Evolutionary conservation across 805 yeast genomes (phyloP).

Genomic region (Pichia exigua): DNA sequence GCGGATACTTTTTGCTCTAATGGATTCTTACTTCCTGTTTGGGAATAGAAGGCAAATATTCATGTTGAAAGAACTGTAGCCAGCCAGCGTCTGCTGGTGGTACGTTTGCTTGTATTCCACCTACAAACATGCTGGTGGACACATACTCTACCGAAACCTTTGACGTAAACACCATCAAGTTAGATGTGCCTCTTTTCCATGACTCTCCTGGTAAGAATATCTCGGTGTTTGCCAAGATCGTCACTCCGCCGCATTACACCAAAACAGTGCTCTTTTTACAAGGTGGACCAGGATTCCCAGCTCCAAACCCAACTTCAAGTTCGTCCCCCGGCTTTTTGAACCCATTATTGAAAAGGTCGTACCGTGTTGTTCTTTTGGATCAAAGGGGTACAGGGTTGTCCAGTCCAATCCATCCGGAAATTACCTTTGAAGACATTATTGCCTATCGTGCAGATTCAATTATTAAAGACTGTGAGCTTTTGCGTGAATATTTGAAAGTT

Average conservation of each 20-base stretch:
- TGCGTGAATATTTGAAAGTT: constrained; percentile 30
- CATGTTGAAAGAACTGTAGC: too few species aligned
- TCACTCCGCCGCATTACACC: not conserved
- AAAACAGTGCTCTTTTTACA: constrained; percentile 30
- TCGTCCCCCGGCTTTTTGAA: constrained; percentile 14
- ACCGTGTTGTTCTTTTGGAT: constrained; percentile 35
- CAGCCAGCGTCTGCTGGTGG: too few species aligned
- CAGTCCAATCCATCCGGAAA: constrained; percentile 34
- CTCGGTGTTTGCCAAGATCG: not conserved
- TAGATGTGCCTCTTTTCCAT: not conserved
- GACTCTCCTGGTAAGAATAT: not conserved
- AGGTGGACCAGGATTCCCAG: constrained; percentile 50
- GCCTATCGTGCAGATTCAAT: constrained; percentile 40
- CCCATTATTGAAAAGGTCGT: constrained; percentile 14
- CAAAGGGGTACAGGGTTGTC: constrained; percentile 59
- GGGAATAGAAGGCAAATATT: not conserved
- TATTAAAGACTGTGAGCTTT: constrained; percentile 41
- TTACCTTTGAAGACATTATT: constrained; percentile 9
- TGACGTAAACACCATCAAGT: not conserved
- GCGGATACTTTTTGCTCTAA: not conserved
- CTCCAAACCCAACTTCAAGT: constrained; percentile 19
- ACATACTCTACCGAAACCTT: not conserved
- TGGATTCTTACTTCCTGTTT: not conserved
- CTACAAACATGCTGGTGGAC: not conserved
- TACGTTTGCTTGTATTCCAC: too few species aligned